These are phyloP conservation scores for Rhizopogon vesiculosus DNA, from an alignment of 768 basidiomycete genomes.

Conservation along the genomic window DNA sequence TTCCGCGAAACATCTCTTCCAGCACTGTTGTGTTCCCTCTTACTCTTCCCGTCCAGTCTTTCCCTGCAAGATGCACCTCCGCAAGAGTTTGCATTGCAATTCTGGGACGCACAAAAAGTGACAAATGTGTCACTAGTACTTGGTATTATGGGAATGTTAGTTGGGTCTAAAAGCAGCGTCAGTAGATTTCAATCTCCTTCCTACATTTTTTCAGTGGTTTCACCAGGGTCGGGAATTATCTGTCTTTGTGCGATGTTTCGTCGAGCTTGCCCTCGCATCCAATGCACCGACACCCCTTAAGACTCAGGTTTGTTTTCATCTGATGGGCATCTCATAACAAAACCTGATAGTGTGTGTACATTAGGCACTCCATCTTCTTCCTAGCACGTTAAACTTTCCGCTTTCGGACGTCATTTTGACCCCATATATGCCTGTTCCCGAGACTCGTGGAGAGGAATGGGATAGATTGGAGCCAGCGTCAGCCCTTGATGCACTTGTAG, in stretches of 20 bases:
- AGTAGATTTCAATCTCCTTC: slow-evolving; percentile 22
- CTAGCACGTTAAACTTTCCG: slow-evolving; percentile 49
- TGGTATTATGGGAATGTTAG: slow-evolving; percentile 81
- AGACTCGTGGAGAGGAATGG: slow-evolving; percentile 90
- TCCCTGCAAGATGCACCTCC: slow-evolving; percentile 56
- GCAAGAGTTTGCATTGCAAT: slow-evolving; percentile 91
- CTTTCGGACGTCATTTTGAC: slow-evolving; percentile 65
- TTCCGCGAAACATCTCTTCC: slow-evolving; percentile 86
- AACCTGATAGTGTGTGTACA: slow-evolving; percentile 21
- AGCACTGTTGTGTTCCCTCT: slow-evolving; percentile 58
- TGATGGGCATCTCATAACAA: slow-evolving; percentile 1
- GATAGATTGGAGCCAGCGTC: slow-evolving; percentile 79
- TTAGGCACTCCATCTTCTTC: slow-evolving; percentile 58
- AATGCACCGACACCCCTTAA: slow-evolving; percentile 89
- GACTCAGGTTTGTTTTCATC: slow-evolving; percentile 55
- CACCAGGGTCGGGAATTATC: slow-evolving; percentile 51
- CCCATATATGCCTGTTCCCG: slow-evolving; percentile 71
- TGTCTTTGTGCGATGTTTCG: slow-evolving; percentile 67
- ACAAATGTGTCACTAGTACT: slow-evolving; percentile 76
- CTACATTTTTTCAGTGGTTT: not conserved
- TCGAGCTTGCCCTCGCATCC: slow-evolving; percentile 89
- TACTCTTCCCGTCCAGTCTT: slow-evolving; percentile 65
- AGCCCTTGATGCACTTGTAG: slow-evolving; percentile 78
- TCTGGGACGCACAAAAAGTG: slow-evolving; percentile 93
- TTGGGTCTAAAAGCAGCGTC: slow-evolving; percentile 68